Percentiles rank a stretch among this genome's conserved stretches.
These are phyloP conservation scores for Daedalea quercina DNA, from an alignment of 768 basidiomycete genomes.

Conservation along the genomic window DNA sequence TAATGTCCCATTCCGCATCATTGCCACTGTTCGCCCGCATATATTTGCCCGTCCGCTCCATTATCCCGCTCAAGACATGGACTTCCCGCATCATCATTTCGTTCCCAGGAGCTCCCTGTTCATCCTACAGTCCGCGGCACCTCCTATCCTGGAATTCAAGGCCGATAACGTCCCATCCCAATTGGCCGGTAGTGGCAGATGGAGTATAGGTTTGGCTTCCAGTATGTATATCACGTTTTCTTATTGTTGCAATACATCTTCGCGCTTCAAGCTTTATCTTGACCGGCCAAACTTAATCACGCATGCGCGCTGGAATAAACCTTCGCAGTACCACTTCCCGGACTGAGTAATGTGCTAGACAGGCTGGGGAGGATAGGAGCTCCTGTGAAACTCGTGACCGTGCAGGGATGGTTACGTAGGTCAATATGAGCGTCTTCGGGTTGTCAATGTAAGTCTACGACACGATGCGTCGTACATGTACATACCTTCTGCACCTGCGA, in stretches of 20 bases:
- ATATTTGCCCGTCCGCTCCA: too few species aligned
- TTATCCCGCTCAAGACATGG: too few species aligned
- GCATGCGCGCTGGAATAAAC: constrained; percentile 90
- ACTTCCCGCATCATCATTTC: too few species aligned
- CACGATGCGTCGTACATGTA: too few species aligned
- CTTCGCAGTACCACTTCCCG: constrained; percentile 79
- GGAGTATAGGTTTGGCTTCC: neutral
- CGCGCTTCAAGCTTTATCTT: neutral
- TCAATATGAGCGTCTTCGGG: too few species aligned
- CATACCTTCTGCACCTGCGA: constrained; percentile 92
- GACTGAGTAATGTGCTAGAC: constrained; percentile 70
- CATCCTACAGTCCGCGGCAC: too few species aligned
- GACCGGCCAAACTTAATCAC: constrained; percentile 42
- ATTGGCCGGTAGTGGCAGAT: neutral
- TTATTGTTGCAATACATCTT: neutral
- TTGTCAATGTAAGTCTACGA: too few species aligned
- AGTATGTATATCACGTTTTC: too few species aligned
- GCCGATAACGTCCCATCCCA: neutral
- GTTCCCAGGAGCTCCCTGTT: too few species aligned
- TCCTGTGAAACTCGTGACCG: constrained; percentile 44
- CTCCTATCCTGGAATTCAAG: too few species aligned
- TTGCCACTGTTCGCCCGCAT: neutral
- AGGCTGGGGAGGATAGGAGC: constrained; percentile 62
- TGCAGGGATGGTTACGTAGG: constrained; percentile 91
- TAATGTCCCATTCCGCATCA: neutral